Evolutionary conservation across 2,329 filamentous ascomycete species (phyloP).

Genomic region (Aspergillus thermomutatus): DNA sequence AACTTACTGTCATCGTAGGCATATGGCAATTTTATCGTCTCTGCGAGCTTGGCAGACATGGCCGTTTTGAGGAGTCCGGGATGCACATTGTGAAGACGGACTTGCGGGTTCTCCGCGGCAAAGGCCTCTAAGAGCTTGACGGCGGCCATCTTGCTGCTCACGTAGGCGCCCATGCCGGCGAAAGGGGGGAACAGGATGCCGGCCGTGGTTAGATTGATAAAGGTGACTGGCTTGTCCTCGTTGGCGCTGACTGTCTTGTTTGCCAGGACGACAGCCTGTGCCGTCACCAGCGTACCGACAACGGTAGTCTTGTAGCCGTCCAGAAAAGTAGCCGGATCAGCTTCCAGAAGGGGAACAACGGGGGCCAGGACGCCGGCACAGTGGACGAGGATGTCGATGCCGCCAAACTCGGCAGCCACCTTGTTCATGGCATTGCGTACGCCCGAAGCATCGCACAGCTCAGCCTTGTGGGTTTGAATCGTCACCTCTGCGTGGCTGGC

Average conservation of each 20-base stretch:
- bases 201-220: conserved; percentile 8
- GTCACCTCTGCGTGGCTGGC: neutral
- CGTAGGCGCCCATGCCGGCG: conserved; percentile 10
- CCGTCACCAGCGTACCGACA: conserved; percentile 4
- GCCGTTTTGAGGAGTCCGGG: conserved; percentile 16
- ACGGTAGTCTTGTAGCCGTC: conserved; percentile 7
- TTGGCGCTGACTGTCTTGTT: conserved; percentile 3
- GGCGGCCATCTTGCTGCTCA: conserved; percentile 13
- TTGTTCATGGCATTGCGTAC: neutral
- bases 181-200: conserved; percentile 10
- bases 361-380: conserved; percentile 9
- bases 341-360: conserved; percentile 6
- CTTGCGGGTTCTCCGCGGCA: conserved; percentile 11
- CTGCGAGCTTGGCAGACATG: conserved; percentile 16
- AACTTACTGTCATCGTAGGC: conserved; percentile 9
- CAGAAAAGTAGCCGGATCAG: conserved; percentile 7
- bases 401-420: conserved; percentile 8
- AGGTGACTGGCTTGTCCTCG: conserved; percentile 4
- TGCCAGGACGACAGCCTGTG: conserved; percentile 8
- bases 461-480: conserved; percentile 1
- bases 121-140: conserved; percentile 10
- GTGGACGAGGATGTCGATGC: conserved; percentile 10
- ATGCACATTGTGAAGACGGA: conserved; percentile 16
- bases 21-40: conserved; percentile 9
- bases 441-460: conserved; percentile 1